Evolutionary conservation across 768 basidiomycete species (phyloP), one percentile per base, ranked within the genome.

Genomic region (Tremella mesenterica): DNA sequence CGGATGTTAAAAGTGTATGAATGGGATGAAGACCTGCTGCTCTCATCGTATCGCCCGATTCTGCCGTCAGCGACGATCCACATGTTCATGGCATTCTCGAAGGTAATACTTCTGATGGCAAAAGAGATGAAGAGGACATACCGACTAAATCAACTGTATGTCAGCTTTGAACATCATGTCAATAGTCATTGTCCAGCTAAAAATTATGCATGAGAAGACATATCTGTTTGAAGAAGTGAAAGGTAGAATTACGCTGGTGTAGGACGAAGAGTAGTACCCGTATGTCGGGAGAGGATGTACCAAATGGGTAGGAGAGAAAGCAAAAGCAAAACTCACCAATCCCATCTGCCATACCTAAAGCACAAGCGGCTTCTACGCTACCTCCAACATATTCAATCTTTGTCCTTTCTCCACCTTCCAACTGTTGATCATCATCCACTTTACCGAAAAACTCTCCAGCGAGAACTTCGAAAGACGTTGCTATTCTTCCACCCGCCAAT

Each of bases 31-130:
- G 78, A 31, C 93, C 95, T 0, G 92, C 92, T 23, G 93, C 95
- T 29, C 93, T 88, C 95, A 99, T 99, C 7, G 95, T 99, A 66
- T 99, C 95, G 38, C 95, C 95, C 16, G 93, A 99, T 76, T 97
- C 93, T 92, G 44, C 8, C 1, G 36, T 51, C 39, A 60, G 62
- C 45, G 23, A 45, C 18, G 29, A 14, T 9, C 16, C 14, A 14
- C 25, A 14, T 34, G 13, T 41, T 7, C 25, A n/a, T 48, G 46
- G 23, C 26, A 48, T 30, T 9, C 12, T 25, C 23, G n/a, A n/a
- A n/a, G n/a, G n/a, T n/a, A n/a, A n/a, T 10, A 27, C 46, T 48
- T 28, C 12, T 28, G 14, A 8, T 21, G 13, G 23, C 34, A 12
- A 12, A 36, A 12, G 34, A 36, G 34, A 36, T 36, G 34, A 36